Evolutionary conservation across 345 rosid species (phyloP).

Genomic region (Citrus maxima): DNA sequence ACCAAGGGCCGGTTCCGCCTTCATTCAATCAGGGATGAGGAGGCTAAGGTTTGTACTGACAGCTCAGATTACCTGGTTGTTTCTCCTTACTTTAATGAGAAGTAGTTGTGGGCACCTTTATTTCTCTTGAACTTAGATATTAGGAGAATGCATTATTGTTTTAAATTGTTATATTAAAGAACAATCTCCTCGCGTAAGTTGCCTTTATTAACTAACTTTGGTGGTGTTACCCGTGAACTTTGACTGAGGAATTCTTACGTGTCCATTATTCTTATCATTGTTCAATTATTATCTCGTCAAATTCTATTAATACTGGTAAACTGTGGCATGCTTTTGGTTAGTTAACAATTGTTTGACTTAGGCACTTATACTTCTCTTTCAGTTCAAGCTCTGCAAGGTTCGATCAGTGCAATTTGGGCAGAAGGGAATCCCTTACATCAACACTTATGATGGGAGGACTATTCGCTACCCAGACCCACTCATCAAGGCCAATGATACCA

Average conservation of each 20-base stretch:
- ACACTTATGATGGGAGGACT: conserved; percentile 65
- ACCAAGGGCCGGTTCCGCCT: conserved; percentile 90
- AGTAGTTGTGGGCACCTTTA: background rate
- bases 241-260: background rate
- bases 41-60: conserved; percentile 56
- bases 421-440: conserved; percentile 56
- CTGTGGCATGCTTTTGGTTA: background rate
- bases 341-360: background rate
- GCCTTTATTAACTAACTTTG: background rate
- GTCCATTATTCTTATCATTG: background rate
- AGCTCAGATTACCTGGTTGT: background rate
- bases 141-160: background rate
- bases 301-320: background rate
- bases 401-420: conserved; percentile 50
- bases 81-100: background rate
- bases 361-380: background rate
- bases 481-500: conserved; percentile 59
- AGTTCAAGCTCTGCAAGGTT: conserved; percentile 62
- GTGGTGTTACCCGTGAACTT: background rate
- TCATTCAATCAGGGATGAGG: conserved; percentile 70
- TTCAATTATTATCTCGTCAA: background rate
- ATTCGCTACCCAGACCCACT: conserved; percentile 66
- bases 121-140: background rate
- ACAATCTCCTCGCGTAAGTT: background rate
- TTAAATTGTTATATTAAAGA: background rate